Conservation (phyloP, 306 rosid species). For the Fagus crenata region DNA sequence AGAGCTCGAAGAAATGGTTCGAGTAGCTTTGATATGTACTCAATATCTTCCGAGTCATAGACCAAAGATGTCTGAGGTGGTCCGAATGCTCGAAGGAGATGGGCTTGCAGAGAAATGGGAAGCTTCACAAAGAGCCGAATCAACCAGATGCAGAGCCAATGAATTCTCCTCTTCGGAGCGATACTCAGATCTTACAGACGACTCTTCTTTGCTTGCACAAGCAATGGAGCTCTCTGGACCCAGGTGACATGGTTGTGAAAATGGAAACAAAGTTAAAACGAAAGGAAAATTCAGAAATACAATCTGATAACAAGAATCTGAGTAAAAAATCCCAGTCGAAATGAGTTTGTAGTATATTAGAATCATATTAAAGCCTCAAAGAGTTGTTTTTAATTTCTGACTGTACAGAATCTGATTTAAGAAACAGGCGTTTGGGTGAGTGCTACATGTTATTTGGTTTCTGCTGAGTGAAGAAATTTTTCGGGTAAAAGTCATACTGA, state of each 20-base stretch:
- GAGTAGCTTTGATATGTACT: constrained; percentile 84
- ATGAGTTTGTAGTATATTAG: constrained; percentile 45
- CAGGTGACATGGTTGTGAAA: constrained; percentile 40
- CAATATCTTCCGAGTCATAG: constrained; percentile 77
- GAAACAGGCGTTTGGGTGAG: constrained; percentile 37
- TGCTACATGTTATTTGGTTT: constrained; percentile 25
- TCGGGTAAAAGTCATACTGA: constrained; percentile 21
- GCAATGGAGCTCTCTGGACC: constrained; percentile 99
- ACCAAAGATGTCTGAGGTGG: constrained; percentile 96
- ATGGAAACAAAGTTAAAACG: neutral
- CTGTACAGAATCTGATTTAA: constrained; percentile 50
- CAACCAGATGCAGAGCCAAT: constrained; percentile 69
- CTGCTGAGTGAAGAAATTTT: constrained; percentile 14
- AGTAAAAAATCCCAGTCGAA: constrained; percentile 14
- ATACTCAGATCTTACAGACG: constrained; percentile 94
- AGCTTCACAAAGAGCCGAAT: constrained; percentile 79
- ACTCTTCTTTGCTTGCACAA: constrained; percentile 91
- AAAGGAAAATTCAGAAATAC: constrained; percentile 17
- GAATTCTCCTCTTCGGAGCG: constrained; percentile 83
- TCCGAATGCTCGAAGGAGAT: constrained; percentile 97
- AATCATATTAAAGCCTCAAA: constrained; percentile 35
- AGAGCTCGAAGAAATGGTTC: constrained; percentile 87
- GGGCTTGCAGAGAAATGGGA: constrained; percentile 99
- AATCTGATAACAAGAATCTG: constrained; percentile 19
- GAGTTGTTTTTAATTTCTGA: constrained; percentile 34